These are phyloP conservation scores for Beauveria varroae DNA, from an alignment of 2,329 filamentous ascomycete genomes.

Conservation along the genomic window DNA sequence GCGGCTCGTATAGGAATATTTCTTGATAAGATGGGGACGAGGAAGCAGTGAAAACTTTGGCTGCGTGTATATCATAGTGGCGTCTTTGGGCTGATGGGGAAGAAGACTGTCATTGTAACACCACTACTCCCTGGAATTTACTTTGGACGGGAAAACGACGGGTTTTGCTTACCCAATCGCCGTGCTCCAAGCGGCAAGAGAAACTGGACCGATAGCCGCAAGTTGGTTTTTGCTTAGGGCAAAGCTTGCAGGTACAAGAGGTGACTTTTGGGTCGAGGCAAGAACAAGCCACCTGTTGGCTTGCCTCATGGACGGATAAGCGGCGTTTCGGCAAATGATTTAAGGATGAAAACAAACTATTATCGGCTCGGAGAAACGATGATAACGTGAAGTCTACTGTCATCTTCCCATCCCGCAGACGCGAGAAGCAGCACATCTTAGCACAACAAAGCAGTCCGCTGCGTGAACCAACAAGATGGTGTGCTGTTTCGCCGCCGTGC, in stretches of 20 bases:
- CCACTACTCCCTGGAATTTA: no score
- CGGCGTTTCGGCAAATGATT: background rate
- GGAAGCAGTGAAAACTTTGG: background rate
- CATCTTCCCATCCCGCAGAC: background rate
- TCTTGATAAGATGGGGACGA: background rate
- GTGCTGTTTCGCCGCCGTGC: slow-evolving; percentile 22
- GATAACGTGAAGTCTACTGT: background rate
- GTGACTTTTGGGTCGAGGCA: background rate
- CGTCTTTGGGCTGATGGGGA: background rate
- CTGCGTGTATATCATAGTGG: background rate
- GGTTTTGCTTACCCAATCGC: no score
- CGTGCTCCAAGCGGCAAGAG: no score
- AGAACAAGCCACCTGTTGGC: background rate
- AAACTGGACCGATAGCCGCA: background rate
- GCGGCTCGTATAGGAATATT: background rate
- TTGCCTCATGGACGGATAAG: background rate
- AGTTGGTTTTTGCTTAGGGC: background rate
- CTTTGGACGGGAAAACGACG: no score
- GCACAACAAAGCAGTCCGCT: background rate
- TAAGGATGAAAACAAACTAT: no score
- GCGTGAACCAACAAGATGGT: slow-evolving; percentile 18
- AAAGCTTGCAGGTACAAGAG: background rate
- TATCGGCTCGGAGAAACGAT: no score
- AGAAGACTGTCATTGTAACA: background rate
- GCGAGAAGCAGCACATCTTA: background rate